Evolutionary conservation across 495 filamentous ascomycete genomes (phyloP).

Genomic region (Neurospora sp.): DNA sequence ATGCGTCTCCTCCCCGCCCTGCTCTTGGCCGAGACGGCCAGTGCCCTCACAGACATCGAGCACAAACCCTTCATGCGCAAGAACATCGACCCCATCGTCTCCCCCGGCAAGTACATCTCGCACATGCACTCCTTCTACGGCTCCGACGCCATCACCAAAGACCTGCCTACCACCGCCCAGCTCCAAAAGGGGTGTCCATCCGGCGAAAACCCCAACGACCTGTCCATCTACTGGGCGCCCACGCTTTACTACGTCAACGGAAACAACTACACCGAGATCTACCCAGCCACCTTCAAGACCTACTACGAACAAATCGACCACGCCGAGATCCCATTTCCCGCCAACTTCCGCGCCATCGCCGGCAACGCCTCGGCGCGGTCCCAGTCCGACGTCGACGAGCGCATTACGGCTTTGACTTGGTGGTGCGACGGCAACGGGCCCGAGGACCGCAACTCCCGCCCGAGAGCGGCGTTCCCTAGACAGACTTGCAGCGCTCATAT

Average conservation of each 20-base stretch:
- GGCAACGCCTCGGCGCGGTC: conserved; percentile 24
- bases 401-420: conserved; percentile 25
- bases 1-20: not conserved
- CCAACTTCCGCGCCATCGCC: conserved; percentile 30
- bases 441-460: conserved; percentile 22
- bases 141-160: conserved; percentile 23
- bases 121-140: conserved; percentile 32
- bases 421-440: conserved; percentile 29
- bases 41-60: conserved; percentile 24
- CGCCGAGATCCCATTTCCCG: conserved; percentile 69
- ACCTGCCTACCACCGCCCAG: conserved; percentile 23
- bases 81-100: conserved; percentile 29
- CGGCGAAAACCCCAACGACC: conserved; percentile 27
- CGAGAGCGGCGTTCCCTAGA: conserved; percentile 22
- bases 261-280: conserved; percentile 29
- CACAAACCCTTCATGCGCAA: conserved; percentile 28
- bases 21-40: conserved; percentile 7
- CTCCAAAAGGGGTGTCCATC: conserved; percentile 27
- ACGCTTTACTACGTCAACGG: conserved; percentile 29
- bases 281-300: conserved; percentile 29
- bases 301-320: conserved; percentile 66
- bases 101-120: conserved; percentile 23
- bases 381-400: conserved; percentile 24
- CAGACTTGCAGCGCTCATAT: conserved; percentile 25
- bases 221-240: conserved; percentile 27